Base-by-base conservation (phyloP, 805 yeast species). In the Pichia californica region DNA sequence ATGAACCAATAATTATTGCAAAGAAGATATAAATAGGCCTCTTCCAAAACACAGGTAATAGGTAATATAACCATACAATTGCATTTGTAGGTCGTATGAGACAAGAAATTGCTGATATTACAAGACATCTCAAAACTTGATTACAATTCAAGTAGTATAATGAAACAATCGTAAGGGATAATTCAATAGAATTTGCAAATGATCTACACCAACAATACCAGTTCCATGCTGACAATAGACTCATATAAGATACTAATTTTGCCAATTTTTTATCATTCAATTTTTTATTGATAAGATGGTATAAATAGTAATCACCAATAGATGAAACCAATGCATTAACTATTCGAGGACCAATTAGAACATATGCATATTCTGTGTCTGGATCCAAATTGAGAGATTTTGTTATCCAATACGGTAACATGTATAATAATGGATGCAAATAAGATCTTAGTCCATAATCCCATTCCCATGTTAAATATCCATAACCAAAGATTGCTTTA, bases 401-500 rank as follows among this genome's bases (percentile, higher is more conserved):
- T 16, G 69, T 60, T 0, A 68, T 20, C 41, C 59, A 51, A 53
- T 70, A 69, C 14, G 73, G 70, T 1, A 57, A 43, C 1, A 79
- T 77, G 56, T 85, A 88, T 1, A 91, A 43, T 34, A 82, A 63
- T 0, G 99, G 97, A 53, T 88, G 91, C 0, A 83, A 61, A 42
- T 85, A 81, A 9, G 95, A 82, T 47, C 99, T 64, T 5, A 93
- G 63, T 0, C 80, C 81, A 38, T 71, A 68, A 20, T 64, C 59
- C 99, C 99, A 93, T 63, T 93, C 99, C 99, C 99, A 93, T 0
- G 98, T 88, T 30, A 79, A 58, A 52, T 77, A 76, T 0, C 99
- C 99, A 49, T 81, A 82, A 2, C 93, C 89, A 59, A 71, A 88
- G 0, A 83, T 82, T 30, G 71, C 65, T 4, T 56, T 45, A 61